Evolutionary conservation across 805 yeast genomes (phyloP), one percentile per base, ranked within the genome.

Genomic region (Candida parachauliodes): DNA sequence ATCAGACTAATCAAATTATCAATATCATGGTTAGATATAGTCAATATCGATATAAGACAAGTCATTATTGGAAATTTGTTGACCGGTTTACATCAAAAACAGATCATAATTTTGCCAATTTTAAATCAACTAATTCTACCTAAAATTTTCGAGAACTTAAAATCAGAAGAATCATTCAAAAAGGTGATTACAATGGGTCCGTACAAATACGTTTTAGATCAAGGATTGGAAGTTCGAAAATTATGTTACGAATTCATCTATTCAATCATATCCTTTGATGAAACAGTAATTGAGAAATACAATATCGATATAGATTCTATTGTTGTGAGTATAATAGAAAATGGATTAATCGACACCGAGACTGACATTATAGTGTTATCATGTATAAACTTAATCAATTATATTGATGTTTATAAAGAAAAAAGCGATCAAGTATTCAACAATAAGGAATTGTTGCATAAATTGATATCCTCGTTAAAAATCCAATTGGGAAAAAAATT

Each of bases 121-220:
- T 54, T 79, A 28, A 57, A 71, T 3, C 51, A 53, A 2, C 43
- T 42, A 15, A 60, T 80, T 2, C 57, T 83, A 28, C 78, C 84
- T 0, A 51, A 55, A 0, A 60, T 84, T 2, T 72, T 72, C 46
- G 61, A 58, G 4, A 87, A 83, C 50, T 66, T 84, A 32, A 60
- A 59, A 9, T 68, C 80, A 1, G 74, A 74, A 45, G 73, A 70
- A 22, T 73, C 75, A 40, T 79, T 76, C 49, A 75, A 82, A 31
- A 79, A 79, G 38, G 64, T 71, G 14, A 80, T 87, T 23, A 83
- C 81, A 32, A 85, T 88, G 77, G 96, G 96, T 1, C 94, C 95
- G 0, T 86, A 83, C 66, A 85, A 84, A 52, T 89, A 85, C 53
- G 79, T 79, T 43, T 74, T 85, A 27, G 96, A 87, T 50, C 82